phyloP scores from a whole-genome alignment of 192 early-diverging fungal species.

The Rhizophagus sp. region DNA sequence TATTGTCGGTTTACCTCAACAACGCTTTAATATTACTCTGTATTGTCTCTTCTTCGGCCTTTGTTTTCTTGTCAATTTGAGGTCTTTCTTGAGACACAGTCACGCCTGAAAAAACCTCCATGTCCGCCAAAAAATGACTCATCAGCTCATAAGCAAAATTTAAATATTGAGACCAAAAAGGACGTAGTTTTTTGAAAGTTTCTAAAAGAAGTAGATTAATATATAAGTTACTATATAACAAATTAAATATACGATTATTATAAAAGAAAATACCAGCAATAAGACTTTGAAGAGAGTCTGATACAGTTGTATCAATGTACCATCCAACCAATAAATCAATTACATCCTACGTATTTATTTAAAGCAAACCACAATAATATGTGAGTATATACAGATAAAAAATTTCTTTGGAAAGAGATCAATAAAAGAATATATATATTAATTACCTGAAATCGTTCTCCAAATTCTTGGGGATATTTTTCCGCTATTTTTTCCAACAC shows the following conservation, averaged over 20 bases:
- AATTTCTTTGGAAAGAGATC: not conserved
- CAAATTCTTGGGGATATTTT: constrained; percentile 27
- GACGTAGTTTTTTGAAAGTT: constrained; percentile 42
- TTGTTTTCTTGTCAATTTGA: constrained; percentile 1
- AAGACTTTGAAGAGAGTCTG: constrained; percentile 37
- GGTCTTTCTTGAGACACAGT: constrained; percentile 22
- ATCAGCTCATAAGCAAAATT: constrained; percentile 53
- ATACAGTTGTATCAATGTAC: constrained; percentile 58
- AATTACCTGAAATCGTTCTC: constrained; percentile 25
- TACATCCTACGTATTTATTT: constrained; percentile 41
- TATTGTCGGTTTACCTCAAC: constrained; percentile 25
- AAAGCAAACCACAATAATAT: not conserved
- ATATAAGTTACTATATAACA: not conserved
- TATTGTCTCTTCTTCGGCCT: not conserved
- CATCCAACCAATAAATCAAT: constrained; percentile 72
- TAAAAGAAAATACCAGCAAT: constrained; percentile 47
- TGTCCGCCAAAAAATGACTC: constrained; percentile 54
- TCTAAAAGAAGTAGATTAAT: constrained; percentile 32
- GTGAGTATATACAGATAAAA: not conserved
- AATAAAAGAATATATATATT: not conserved
- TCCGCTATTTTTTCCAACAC: constrained; percentile 28
- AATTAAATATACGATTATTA: not conserved
- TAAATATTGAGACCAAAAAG: constrained; percentile 49
- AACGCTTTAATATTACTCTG: constrained; percentile 18
- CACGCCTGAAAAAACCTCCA: constrained; percentile 35